Evolutionary conservation across 768 basidiomycete species (phyloP), one percentile per base, ranked within the genome.

Genomic region (Dendrothele bispora): DNA sequence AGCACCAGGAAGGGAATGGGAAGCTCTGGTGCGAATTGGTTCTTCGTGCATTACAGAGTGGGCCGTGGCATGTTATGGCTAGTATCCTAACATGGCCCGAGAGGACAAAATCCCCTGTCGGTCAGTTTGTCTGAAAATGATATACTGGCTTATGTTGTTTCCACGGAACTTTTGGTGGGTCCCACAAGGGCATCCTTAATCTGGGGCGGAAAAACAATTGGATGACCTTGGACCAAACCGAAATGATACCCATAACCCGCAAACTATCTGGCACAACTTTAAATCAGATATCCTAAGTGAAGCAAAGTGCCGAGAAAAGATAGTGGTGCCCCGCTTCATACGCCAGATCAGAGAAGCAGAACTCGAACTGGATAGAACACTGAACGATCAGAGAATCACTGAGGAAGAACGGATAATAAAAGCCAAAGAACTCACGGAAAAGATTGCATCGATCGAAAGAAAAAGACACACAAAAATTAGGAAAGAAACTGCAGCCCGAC

Each of bases 301-400:
- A 12, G 50, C 49, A 18, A 36, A 48, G 29, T 38, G 46, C 11
- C 12, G 47, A n/a, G 43, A 38, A 10, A 53, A 52, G 48, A 30
- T 42, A 21, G 32, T 50, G 3, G 30, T 46, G 3, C 51, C 50
- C n/a, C 35, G 43, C 49, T 24, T 41, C 41, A 39, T 18, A 10
- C 7, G 18, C 22, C 10, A 48, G 7, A 51, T 43, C 14, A 37
- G 18, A 15, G 32, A 46, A 18, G 43, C 54, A 1, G 18, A 46
- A 27, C 28, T 24, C 2, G 20, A 49, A 14, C 44, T 27, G 14
- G 22, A 43, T 22, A 26, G 41, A 10, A 49, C 22, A 5, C 10
- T n/a, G 0, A 41, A 46, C 22, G 43, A 49, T 11, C 7, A 32
- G 35, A 26, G 3, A 10, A 11, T 6, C 7, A 45, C 24, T 18